Evolutionary conservation across 2,329 filamentous ascomycete species (phyloP).

Genomic region (Diaporthe nobilis): DNA sequence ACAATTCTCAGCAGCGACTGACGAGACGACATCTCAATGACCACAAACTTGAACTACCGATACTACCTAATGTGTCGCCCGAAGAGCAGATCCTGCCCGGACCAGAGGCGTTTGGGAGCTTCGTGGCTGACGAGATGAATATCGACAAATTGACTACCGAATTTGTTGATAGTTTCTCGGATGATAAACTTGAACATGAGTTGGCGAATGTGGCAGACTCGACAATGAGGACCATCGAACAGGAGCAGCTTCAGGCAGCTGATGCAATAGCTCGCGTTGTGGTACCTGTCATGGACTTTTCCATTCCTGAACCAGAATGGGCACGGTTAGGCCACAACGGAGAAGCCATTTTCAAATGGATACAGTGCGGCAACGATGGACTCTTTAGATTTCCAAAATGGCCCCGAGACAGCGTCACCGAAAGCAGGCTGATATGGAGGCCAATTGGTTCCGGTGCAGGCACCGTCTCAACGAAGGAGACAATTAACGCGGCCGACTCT

Average conservation of each 20-base stretch:
- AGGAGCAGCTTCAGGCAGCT: conserved; percentile 48
- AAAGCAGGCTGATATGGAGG: conserved; percentile 48
- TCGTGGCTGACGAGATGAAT: conserved; percentile 41
- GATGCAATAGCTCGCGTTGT: conserved; percentile 47
- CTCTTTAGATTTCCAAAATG: conserved; percentile 46
- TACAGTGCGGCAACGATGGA: conserved; percentile 41
- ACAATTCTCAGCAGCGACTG: conserved; percentile 11
- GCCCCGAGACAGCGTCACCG: conserved; percentile 43
- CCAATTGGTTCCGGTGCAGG: conserved; percentile 39
- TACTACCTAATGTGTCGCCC: conserved; percentile 42
- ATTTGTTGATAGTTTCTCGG: conserved; percentile 12
- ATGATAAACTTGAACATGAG: conserved; percentile 18
- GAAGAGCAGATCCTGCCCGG: background rate
- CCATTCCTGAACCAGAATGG: conserved; percentile 47
- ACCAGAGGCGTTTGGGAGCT: conserved; percentile 37
- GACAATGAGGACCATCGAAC: conserved; percentile 46
- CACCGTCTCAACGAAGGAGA: conserved; percentile 35
- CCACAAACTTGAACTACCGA: conserved; percentile 46
- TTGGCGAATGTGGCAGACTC: conserved; percentile 41
- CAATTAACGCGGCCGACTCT: conserved; percentile 42
- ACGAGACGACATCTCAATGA: conserved; percentile 36
- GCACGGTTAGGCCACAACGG: conserved; percentile 40
- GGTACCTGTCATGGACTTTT: conserved; percentile 50
- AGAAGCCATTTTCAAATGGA: conserved; percentile 45
- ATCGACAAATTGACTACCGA: conserved; percentile 14